A percentile compares a stretch with the other conserved stretches of the same genome.
These are phyloP conservation scores for Candida verbasci DNA, from an alignment of 805 yeast species.

Conservation along the genomic window DNA sequence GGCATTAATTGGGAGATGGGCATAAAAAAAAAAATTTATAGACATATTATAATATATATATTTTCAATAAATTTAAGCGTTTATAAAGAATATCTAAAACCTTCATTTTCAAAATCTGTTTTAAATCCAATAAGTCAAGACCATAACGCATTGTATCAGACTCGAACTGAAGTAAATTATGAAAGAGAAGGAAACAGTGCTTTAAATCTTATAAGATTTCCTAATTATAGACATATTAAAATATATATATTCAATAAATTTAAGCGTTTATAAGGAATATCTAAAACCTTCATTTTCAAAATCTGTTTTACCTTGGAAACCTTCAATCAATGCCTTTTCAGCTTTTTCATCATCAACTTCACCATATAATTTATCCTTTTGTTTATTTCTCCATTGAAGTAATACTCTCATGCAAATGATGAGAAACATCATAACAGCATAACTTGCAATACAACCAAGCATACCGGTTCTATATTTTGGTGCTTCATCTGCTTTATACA, in stretches of 20 bases:
- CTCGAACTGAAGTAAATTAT: too few species aligned
- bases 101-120: constrained; percentile 21
- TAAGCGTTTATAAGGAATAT: constrained; percentile 15
- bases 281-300: constrained; percentile 20
- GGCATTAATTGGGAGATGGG: constrained; percentile 34
- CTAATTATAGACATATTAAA: not conserved
- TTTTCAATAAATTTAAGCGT: too few species aligned
- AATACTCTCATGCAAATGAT: constrained; percentile 12
- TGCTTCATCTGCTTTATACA: constrained; percentile 18
- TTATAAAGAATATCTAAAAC: constrained; percentile 18
- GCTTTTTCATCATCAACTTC: constrained; percentile 16
- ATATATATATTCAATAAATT: too few species aligned
- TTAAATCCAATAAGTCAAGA: too few species aligned
- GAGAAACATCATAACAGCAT: constrained; percentile 17
- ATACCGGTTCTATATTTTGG: constrained; percentile 23
- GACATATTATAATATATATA: too few species aligned
- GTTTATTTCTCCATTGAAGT: constrained; percentile 13
- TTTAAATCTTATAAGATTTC: too few species aligned
- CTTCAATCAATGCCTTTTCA: constrained; percentile 18
- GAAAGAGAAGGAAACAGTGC: too few species aligned
- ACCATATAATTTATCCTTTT: constrained; percentile 16
- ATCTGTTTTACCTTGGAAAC: constrained; percentile 21
- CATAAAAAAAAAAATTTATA: constrained; percentile 11
- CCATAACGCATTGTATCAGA: too few species aligned
- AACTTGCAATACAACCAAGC: constrained; percentile 19